Base-by-base conservation (phyloP, 768 basidiomycete species). In the Mycena pura region DNA sequence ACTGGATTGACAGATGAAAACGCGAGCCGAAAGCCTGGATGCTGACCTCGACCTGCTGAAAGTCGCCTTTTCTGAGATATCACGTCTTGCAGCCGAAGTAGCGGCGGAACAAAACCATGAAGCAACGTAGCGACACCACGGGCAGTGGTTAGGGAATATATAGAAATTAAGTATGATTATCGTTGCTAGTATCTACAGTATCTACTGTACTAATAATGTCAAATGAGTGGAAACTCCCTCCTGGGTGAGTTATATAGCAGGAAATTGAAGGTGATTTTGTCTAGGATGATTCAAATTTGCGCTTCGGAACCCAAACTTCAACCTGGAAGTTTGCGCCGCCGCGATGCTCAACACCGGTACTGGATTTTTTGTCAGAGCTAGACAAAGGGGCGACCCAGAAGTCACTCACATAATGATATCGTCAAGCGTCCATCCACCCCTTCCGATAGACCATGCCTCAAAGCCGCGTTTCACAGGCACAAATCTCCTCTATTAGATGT, bases 21-120 rank as follows among this genome's bases (percentile, higher is more conserved):
- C 84, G 6, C 85, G 92, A 13, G 93, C 95, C 2, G 94, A 96
- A 72, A 86, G 88, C 50, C 84, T 95, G 13, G 94, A 96, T 69
- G 80, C 84, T 5, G 92, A 95, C 71, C 82, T 96, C 13, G 94
- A 96, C 68, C 80, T 88, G 21, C 83, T 96, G 43, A 85, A 85
- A 69, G 86, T 79, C 19, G 92, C 92, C 1, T 95, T 95, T 70
- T 92, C 90, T 8, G 93, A 95, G 68, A 94, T 95, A 28, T 94
- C 93, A 15, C 80, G 93, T 32, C 80, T 95, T 13, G 84, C 85
- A 6, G 81, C 88, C 3, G 89, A 93, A 67, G 82, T 90, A 8
- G 82, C 87, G 5, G 51, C 34, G 7, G 43, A 44, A 0, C n/a
- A 21, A 50, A 25, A 24, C 13, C 15, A 13, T 29, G 38, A 10